A percentile compares a stretch with the other conserved stretches of the same genome.
phyloP scores from a whole-genome alignment of 768 basidiomycete genomes.

The Leccinum obscurum region DNA sequence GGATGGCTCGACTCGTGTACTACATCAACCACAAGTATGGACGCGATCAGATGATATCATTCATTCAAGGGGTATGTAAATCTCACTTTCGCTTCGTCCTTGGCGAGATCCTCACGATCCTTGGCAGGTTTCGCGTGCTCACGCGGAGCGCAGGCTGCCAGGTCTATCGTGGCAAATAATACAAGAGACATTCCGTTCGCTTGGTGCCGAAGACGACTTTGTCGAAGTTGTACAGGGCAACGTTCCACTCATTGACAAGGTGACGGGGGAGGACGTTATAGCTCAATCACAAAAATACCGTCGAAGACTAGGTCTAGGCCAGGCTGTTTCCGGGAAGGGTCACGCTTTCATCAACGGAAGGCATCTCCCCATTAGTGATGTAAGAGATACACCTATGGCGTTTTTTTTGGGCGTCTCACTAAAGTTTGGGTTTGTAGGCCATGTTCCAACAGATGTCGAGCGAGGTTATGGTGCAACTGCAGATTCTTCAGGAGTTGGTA shows the following conservation, averaged over 20 bases:
- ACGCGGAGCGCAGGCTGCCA: slow-evolving; percentile 33
- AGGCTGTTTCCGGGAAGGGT: slow-evolving; percentile 44
- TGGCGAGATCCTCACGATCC: slow-evolving; percentile 4
- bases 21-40: slow-evolving; percentile 67
- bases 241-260: slow-evolving; percentile 28
- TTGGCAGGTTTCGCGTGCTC: slow-evolving; percentile 40
- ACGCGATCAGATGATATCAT: slow-evolving; percentile 57
- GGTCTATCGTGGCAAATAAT: slow-evolving; percentile 47
- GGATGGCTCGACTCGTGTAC: slow-evolving; percentile 74
- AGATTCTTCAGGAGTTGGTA: slow-evolving; percentile 74
- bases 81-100: neutral
- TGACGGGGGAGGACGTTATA: slow-evolving; percentile 34
- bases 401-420: neutral
- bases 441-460: slow-evolving; percentile 31
- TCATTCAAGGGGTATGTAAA: slow-evolving; percentile 51
- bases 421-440: slow-evolving; percentile 13
- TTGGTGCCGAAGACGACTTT: slow-evolving; percentile 40
- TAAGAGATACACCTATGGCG: slow-evolving; percentile 36
- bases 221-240: slow-evolving; percentile 38
- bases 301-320: slow-evolving; percentile 54
- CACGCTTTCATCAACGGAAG: slow-evolving; percentile 92
- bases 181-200: slow-evolving; percentile 37
- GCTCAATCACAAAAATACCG: slow-evolving; percentile 53
- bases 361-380: slow-evolving; percentile 65
- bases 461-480: slow-evolving; percentile 58